These are phyloP conservation scores for Moesziomyces antarcticus DNA, from an alignment of 1,284 basidiomycete genomes.

Conservation along the genomic window DNA sequence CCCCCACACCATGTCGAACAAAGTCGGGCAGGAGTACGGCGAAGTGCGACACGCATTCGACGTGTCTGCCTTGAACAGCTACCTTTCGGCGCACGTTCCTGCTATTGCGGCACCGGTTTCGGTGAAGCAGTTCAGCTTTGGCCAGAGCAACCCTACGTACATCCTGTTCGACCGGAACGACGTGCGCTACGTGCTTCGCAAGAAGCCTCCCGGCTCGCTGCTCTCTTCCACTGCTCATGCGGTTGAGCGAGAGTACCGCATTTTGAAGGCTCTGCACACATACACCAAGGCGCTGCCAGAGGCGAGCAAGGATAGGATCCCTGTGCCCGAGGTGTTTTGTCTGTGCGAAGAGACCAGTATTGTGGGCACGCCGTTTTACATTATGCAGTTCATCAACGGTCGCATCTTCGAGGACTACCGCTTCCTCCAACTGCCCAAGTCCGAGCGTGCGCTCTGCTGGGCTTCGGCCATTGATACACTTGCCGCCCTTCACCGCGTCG, in stretches of 20 bases:
- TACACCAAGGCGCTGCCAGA: slow-evolving; percentile 31
- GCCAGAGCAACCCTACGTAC: slow-evolving; percentile 88
- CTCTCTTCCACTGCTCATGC: slow-evolving; percentile 91
- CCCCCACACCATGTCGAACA: background rate
- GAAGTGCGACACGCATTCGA: slow-evolving; percentile 53
- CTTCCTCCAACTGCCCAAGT: slow-evolving; percentile 71
- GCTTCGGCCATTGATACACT: slow-evolving; percentile 72
- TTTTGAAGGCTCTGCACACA: slow-evolving; percentile 74
- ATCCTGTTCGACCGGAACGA: slow-evolving; percentile 75
- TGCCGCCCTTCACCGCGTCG: slow-evolving; percentile 78
- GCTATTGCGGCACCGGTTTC: slow-evolving; percentile 77
- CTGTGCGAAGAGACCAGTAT: slow-evolving; percentile 77
- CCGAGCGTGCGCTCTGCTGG: slow-evolving; percentile 76
- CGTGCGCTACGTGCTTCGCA: slow-evolving; percentile 84
- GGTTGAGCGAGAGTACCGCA: slow-evolving; percentile 88
- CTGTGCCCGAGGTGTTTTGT: slow-evolving; percentile 84
- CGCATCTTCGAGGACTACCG: slow-evolving; percentile 88
- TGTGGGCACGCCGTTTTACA: slow-evolving; percentile 90
- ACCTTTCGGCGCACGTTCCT: slow-evolving; percentile 74
- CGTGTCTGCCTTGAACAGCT: slow-evolving; percentile 68
- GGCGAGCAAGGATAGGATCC: slow-evolving; percentile 71
- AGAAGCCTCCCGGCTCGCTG: slow-evolving; percentile 89
- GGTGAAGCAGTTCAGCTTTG: slow-evolving; percentile 87
- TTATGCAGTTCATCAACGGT: slow-evolving; percentile 90
- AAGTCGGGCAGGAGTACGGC: slow-evolving; percentile 55